Evolutionary conservation across 257 asterid genomes (phyloP), one percentile per base, ranked within the genome.

Genomic region (Thymus mandschuricus): DNA sequence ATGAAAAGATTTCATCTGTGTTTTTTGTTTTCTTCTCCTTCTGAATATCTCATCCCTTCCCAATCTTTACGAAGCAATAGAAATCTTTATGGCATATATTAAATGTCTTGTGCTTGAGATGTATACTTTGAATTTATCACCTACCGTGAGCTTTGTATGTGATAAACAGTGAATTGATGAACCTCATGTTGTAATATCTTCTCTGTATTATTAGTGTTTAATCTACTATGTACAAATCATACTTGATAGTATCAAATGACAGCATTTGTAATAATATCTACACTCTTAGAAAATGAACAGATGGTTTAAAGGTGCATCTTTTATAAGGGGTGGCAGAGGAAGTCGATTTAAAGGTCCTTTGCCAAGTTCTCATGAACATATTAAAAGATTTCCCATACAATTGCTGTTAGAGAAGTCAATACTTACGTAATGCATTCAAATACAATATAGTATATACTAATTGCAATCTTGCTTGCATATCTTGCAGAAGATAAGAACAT

Each of bases 401-500:
- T 51, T 55, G 13, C 46, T 49, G 45, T 55, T 35, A 48, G 61
- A 46, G 13, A 58, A 40, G 28, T 21, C 46, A 68, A 50, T 49
- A 29, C 5, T 45, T 56, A 8, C 55, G 28, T 38, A 51, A 43
- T 27, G 57, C 12, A 38, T 21, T 60, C 33, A 21, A 21, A 21
- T 21, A 21, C 21, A 21, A 21, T 21, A 21, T 21, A 21, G 21
- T 21, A 21, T 21, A 21, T 27, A 49, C 60, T 27, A 21, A 57
- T 5, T 59, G 6, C 12, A 48, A 76, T 54, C 67, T 50, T 38
- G 61, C 68, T 71, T 66, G 30, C 68, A 48, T 59, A 40, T 79
- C 31, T 62, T 81, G 81, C 88, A 88, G 92, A 88, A 82, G 79
- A 81, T 84, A 31, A 79, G 86, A 1, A 79, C 82, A 1, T 84